These are phyloP conservation scores for Teratosphaeria pseudoeucalypti DNA, from an alignment of 2,329 filamentous ascomycete genomes.

Conservation along the genomic window DNA sequence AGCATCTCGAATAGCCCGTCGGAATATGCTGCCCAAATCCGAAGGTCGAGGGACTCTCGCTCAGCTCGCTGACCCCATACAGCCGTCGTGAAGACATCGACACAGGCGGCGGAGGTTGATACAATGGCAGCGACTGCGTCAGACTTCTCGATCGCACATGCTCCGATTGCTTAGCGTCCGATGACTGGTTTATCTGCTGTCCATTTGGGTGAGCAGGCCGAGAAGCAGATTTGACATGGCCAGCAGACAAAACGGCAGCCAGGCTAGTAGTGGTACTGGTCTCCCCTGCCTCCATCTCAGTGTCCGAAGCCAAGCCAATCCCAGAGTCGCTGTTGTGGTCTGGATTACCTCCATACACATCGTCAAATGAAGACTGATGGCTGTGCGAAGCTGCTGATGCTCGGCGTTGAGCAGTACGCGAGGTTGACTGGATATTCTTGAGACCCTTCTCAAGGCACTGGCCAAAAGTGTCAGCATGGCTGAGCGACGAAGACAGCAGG, in stretches of 20 bases:
- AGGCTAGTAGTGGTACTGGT: background rate
- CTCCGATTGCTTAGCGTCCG: constrained; percentile 8
- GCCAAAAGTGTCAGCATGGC: background rate
- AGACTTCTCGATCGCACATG: constrained; percentile 23
- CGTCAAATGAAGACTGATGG: constrained; percentile 14
- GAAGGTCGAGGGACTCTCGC: constrained; percentile 10
- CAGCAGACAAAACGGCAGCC: background rate
- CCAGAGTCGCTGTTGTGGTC: constrained; percentile 55
- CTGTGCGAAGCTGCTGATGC: constrained; percentile 38
- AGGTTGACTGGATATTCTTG: constrained; percentile 65
- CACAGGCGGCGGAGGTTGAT: constrained; percentile 23
- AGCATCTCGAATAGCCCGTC: constrained; percentile 10
- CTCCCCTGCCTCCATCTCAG: constrained; percentile 29
- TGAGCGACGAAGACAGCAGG: constrained; percentile 24
- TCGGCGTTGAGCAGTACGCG: constrained; percentile 55
- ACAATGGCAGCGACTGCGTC: constrained; percentile 24
- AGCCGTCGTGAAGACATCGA: constrained; percentile 5
- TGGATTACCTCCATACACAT: constrained; percentile 29
- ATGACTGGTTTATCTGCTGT: constrained; percentile 5
- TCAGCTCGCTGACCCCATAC: constrained; percentile 8
- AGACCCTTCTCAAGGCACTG: constrained; percentile 77
- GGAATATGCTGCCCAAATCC: constrained; percentile 1
- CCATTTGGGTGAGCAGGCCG: constrained; percentile 13
- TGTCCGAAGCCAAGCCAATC: constrained; percentile 45
- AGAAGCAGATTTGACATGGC: constrained; percentile 13